phyloP scores from a whole-genome alignment of 2,329 filamentous ascomycete genomes.

The Claviceps citrina region DNA sequence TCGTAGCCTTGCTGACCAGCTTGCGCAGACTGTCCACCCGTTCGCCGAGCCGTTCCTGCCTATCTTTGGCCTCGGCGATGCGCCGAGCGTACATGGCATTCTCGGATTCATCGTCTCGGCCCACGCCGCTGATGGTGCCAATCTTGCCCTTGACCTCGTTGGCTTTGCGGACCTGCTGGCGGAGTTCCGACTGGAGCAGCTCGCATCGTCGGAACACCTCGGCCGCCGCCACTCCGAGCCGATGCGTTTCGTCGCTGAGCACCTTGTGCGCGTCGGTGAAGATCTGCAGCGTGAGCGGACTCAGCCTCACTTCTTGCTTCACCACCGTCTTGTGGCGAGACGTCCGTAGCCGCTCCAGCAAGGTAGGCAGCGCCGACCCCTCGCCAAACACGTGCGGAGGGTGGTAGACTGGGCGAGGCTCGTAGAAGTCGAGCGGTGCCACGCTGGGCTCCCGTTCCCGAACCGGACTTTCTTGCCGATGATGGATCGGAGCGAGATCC shows the following conservation, averaged over 20 bases:
- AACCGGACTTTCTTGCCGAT: constrained; percentile 26
- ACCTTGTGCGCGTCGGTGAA: constrained; percentile 60
- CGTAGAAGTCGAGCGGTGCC: constrained; percentile 36
- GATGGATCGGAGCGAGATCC: constrained; percentile 25
- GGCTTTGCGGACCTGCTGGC: constrained; percentile 50
- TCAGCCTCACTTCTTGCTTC: constrained; percentile 53
- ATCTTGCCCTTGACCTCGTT: constrained; percentile 51
- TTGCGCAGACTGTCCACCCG: constrained; percentile 44
- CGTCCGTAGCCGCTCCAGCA: constrained; percentile 42
- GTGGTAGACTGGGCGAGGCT: constrained; percentile 52
- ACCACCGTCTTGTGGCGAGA: constrained; percentile 45
- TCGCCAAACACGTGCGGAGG: constrained; percentile 45
- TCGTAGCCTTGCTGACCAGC: constrained; percentile 25
- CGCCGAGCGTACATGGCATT: constrained; percentile 44
- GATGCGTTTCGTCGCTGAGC: constrained; percentile 52
- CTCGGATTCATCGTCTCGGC: constrained; percentile 34
- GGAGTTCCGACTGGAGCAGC: constrained; percentile 50
- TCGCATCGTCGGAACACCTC: constrained; percentile 60
- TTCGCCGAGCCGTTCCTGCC: constrained; percentile 40
- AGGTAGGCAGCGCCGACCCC: constrained; percentile 36
- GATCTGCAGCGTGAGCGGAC: constrained; percentile 53
- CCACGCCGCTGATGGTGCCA: constrained; percentile 40
- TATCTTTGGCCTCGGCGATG: constrained; percentile 35
- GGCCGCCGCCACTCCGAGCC: constrained; percentile 51
- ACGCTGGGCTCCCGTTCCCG: constrained; percentile 28